Base-by-base conservation (phyloP, 805 yeast genomes). In the Wickerhamia fluorescens region DNA sequence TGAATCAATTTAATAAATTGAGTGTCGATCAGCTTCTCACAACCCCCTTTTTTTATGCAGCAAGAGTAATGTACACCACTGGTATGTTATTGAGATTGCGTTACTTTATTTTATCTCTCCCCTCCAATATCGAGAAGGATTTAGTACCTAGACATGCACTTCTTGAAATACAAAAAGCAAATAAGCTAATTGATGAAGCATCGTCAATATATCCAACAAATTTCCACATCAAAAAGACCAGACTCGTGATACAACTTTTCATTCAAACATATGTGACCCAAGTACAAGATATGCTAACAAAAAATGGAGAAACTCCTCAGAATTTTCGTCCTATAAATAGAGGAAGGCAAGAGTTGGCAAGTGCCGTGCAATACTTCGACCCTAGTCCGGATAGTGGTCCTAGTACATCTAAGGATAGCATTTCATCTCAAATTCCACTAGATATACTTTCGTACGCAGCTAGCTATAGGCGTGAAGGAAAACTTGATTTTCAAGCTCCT, bases 231-330 rank as follows among this genome's bases (percentile, higher is more conserved):
- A 61, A 61, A 37, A 78, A 75, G 44, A 62, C 71, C 44, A 60
- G 73, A 31, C 59, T 76, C 28, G 73, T 78, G 16, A 51, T 78
- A 16, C 71, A 74, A 12, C 50, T 78, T 17, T 78, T 76, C 40
- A 61, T 72, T 10, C 80, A 75, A 41, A 75, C 83, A 1, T 78
- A 76, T 46, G 66, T 71, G 2, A 66, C 68, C 20, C 80, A 75
- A 47, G 65, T 77, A 33, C 58, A 47, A 27, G 55, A 48, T 20
- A 37, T 61, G 22, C 33, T 61, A 12, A 35, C 36, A 16, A 45
- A 42, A 12, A 43, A 46, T 20, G 48, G 48, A 11, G 49, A 44
- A 14, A 43, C 24, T 13, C 29, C 29, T 3, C 23, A 27, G 18
- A 14, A 14, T 22, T 25, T 25, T 17, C 50, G 5, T 48, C 49